Evolutionary conservation across 2,329 filamentous ascomycete species (phyloP), one percentile per base, ranked within the genome.

Genomic region (Mycocentrospora acerina): DNA sequence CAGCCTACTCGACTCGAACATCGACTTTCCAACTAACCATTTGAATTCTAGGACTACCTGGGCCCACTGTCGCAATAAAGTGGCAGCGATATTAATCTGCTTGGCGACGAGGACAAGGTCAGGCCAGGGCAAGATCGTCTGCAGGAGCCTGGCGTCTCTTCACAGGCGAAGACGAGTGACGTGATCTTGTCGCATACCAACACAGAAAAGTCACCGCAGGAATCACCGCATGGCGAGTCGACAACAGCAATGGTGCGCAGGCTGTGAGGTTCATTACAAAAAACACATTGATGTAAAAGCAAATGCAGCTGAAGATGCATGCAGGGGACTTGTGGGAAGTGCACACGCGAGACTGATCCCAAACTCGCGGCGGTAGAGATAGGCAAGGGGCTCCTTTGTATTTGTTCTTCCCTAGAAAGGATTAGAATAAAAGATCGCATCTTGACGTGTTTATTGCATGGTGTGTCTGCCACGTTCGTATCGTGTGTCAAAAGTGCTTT

Each of bases 31-130:
- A 32, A 31, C 49, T 60, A 35, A 57, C 30, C 31, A 36, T 27
- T n/a, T 15, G 13, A 30, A 29, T 37, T 31, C n/a, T 42, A 69
- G 66, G 66, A 70, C 46, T 70, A 68, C 36, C 64, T 70, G 42
- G 66, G 66, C 32, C 60, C 62, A 32, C 44, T 66, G 29, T 57
- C 59, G 16, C 48, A 51, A 44, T 68, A 60, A 46, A 19, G n/a
- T 34, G 15, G 16, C 24, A 11, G 46, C 11, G 17, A 7, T 12
- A 18, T 10, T 4, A 24, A 17, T n/a, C 15, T 14, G 25, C 30
- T 37, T 37, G 24, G 37, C 41, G 10, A 24, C 9, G 6, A 15
- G 9, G 6, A 15, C 7, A 4, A 15, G 9, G 6, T 9, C 7
- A 15, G 17, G 15, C 29, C 29, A 31, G 24, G 24, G n/a, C 14